A percentile compares a stretch with the other conserved stretches of the same genome.
phyloP scores from a whole-genome alignment of 2,329 filamentous ascomycete genomes.

The Aspergillus quadricinctus region DNA sequence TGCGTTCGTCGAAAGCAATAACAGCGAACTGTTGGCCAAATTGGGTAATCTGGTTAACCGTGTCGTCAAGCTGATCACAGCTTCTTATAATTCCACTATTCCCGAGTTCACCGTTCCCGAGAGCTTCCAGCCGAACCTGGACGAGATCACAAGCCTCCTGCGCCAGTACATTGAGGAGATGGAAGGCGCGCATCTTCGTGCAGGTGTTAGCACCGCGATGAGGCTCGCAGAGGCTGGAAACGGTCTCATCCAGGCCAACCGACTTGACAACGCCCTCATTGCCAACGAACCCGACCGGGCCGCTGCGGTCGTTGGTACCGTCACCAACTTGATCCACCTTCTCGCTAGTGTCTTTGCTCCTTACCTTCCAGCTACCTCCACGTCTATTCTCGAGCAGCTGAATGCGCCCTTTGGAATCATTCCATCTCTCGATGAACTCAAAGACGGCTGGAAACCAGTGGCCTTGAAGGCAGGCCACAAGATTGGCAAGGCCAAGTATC shows the following conservation, averaged over 20 bases:
- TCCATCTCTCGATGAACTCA: slow-evolving; percentile 47
- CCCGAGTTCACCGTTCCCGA: slow-evolving; percentile 39
- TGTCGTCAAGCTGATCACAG: slow-evolving; percentile 68
- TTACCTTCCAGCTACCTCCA: slow-evolving; percentile 77
- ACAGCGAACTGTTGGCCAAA: slow-evolving; percentile 77
- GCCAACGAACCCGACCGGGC: slow-evolving; percentile 56
- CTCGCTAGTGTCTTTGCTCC: slow-evolving; percentile 74
- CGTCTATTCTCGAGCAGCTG: slow-evolving; percentile 73
- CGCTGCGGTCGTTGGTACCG: slow-evolving; percentile 67
- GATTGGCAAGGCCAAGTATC: slow-evolving; percentile 72
- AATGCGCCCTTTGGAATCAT: slow-evolving; percentile 57
- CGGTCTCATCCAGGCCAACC: slow-evolving; percentile 56
- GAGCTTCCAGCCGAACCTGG: slow-evolving; percentile 36
- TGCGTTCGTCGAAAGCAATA: slow-evolving; percentile 77
- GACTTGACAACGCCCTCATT: slow-evolving; percentile 59
- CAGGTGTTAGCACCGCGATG: slow-evolving; percentile 52
- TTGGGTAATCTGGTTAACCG: slow-evolving; percentile 70
- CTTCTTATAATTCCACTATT: slow-evolving; percentile 58
- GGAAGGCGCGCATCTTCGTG: slow-evolving; percentile 57
- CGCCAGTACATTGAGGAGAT: slow-evolving; percentile 55
- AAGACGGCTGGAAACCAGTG: slow-evolving; percentile 58
- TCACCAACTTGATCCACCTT: slow-evolving; percentile 77
- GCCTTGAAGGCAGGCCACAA: slow-evolving; percentile 68
- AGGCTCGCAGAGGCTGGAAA: slow-evolving; percentile 57
- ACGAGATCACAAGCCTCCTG: slow-evolving; percentile 50